Evolutionary conservation across 2,329 filamentous ascomycete genomes (phyloP), one percentile per base, ranked within the genome.

Genomic region (Arthrinium phaeospermum): DNA sequence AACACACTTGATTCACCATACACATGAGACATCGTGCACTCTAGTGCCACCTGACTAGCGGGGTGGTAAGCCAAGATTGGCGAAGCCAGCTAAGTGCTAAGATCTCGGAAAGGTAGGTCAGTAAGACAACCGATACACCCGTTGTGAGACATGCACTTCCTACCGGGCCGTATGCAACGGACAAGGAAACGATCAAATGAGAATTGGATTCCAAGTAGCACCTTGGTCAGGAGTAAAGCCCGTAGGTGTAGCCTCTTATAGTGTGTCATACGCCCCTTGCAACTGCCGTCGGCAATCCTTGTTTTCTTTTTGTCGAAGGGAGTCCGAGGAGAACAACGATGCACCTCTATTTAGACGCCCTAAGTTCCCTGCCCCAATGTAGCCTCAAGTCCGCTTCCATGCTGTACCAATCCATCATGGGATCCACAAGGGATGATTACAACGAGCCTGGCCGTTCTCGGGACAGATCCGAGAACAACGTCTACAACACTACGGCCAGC

Each of bases 401-500:
- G 12, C 24, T 14, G 6, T 51, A 19, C 30, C 19, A 34, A 4
- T 12, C 14, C 53, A 61, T 61, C 30, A 61, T 61, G 53, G 5
- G 16, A 22, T 34, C 53, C 30, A 61, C 12, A 10, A 37, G 12
- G 53, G 27, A 34, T 16, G 53, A 14, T 37, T 27, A 3, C 6
- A 61, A 37, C 30, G 53, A 19, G 30, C 22, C 30, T 37, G 16
- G 4, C 30, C 7, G 30, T 61, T 34, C 53, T 37, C 53, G 34
- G 16, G 34, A 5, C 13, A 61, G 30, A 34, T 22, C 71, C 2
- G 27, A 74, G 27, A 73, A 73, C 44, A 71, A 71, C 6, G 51
- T 47, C 16, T 72, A 70, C 41, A 74, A 74, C 51, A 41, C 57
- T 0, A 71, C 57, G 34, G 44, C 71, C 7, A 73, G 72, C 4